These are phyloP conservation scores for Ceratobasidium sp. DNA, from an alignment of 1,284 basidiomycete species.

Conservation along the genomic window DNA sequence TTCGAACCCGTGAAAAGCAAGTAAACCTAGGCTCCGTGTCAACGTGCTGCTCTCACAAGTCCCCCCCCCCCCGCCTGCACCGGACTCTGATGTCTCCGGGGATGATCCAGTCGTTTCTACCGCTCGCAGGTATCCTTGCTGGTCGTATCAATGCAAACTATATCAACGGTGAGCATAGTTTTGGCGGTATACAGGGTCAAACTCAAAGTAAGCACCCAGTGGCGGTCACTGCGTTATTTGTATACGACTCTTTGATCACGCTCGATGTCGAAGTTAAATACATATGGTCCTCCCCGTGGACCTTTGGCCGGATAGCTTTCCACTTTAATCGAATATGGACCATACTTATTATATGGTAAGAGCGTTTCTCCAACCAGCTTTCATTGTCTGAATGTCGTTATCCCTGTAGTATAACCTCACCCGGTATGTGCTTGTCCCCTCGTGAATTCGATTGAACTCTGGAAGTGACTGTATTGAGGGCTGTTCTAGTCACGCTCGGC, in stretches of 20 bases:
- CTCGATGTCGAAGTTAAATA: slow-evolving; percentile 14
- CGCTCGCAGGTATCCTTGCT: not conserved
- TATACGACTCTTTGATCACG: slow-evolving; percentile 15
- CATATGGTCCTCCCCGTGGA: slow-evolving; percentile 22
- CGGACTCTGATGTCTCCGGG: not conserved
- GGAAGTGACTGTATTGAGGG: not conserved
- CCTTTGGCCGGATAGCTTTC: slow-evolving; percentile 24
- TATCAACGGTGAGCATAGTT: not conserved
- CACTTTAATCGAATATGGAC: slow-evolving; percentile 31
- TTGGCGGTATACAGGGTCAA: not conserved
- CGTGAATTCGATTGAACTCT: no score
- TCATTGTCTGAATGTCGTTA: not conserved
- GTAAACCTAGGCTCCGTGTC: not conserved
- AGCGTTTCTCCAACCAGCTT: not conserved
- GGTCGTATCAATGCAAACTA: not conserved
- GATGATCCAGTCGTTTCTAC: not conserved
- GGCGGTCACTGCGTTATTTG: not conserved
- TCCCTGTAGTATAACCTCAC: not conserved
- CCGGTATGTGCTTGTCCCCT: not conserved
- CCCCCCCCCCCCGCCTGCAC: not conserved
- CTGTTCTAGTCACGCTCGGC: not conserved
- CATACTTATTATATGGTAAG: slow-evolving; percentile 6
- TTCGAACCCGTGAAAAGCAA: not conserved
- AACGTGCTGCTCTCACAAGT: not conserved
- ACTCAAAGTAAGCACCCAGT: not conserved